Evolutionary conservation across 345 rosid genomes (phyloP), one percentile per base, ranked within the genome.

Genomic region (Salix dunnii): DNA sequence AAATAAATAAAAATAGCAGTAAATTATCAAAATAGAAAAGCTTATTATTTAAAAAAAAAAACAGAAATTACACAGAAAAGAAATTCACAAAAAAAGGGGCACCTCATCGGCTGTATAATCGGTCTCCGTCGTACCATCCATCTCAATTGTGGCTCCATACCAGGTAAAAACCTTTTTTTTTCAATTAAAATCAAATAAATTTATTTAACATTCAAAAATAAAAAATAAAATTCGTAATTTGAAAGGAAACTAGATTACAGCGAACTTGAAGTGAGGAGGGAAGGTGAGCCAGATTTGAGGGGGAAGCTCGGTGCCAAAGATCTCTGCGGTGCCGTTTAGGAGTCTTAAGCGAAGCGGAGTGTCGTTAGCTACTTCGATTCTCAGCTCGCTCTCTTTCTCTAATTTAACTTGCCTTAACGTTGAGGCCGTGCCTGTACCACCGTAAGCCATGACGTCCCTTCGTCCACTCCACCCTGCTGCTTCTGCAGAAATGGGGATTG

Each of bases 101-200:
- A 86, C 99, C 98, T 96, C 98, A 74, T 96, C 96, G 3, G 97
- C 97, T 3, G 89, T 90, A 84, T 96, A 93, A 88, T 93, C 97
- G 27, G 99, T 91, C 83, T 96, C 98, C 4, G 96, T 88, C 28
- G 79, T 51, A 63, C 97, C 96, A 74, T 93, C 96, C 87, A 96
- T 85, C 83, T 96, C 99, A 72, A 96, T 83, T 18, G 94, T 91
- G 8, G 99, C 98, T 80, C 98, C 98, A 75, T 90, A 89, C 98
- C 98, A 93, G 21, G 98, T 93, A 76, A 93, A 96, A 63, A 91
- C 98, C 99, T 93, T 62, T 23, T n/a, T n/a, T 21, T 25, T 28
- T 23, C 16, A 62, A n/a, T 23, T 2, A 21, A 27, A 62, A n/a
- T 23, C 7, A 23, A n/a, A 62, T 62, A 7, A 21, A 62, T 62